phyloP scores from a whole-genome alignment of 495 filamentous ascomycete species.

The Aspergillus affinis region DNA sequence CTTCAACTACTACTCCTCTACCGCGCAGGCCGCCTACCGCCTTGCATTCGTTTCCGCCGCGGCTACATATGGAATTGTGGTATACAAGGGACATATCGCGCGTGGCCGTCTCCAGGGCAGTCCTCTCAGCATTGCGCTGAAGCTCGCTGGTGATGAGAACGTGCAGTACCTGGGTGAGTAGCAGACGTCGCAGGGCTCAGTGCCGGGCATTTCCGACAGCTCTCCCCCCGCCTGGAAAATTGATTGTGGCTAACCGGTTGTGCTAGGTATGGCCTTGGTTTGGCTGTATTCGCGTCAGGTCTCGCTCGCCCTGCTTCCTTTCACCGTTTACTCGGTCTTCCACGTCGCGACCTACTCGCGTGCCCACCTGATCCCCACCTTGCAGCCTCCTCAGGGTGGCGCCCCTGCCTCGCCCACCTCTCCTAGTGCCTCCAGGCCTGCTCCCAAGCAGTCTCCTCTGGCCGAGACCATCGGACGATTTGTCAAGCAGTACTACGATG shows the following conservation, averaged over 20 bases:
- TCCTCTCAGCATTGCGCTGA: slow-evolving; percentile 58
- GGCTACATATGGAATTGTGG: slow-evolving; percentile 94
- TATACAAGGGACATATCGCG: slow-evolving; percentile 96
- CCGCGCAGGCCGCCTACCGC: slow-evolving; percentile 82
- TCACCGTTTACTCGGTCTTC: slow-evolving; percentile 96
- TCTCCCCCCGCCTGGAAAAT: not conserved
- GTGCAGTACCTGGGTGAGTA: slow-evolving; percentile 92
- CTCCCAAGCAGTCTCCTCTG: slow-evolving; percentile 62
- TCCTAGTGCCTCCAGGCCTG: slow-evolving; percentile 49
- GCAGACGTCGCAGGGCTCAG: not conserved
- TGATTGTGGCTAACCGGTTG: slow-evolving; percentile 9
- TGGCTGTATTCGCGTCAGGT: slow-evolving; percentile 94
- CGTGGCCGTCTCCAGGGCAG: slow-evolving; percentile 63
- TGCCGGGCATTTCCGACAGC: not conserved
- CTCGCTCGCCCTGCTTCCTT: slow-evolving; percentile 85
- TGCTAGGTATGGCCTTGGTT: slow-evolving; percentile 83
- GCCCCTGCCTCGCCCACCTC: slow-evolving; percentile 57
- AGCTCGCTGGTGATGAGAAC: slow-evolving; percentile 84
- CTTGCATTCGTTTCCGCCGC: slow-evolving; percentile 85
- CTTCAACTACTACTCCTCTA: slow-evolving; percentile 73
- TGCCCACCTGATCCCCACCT: slow-evolving; percentile 53
- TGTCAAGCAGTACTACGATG: slow-evolving; percentile 97
- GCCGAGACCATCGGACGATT: slow-evolving; percentile 84
- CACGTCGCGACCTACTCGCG: slow-evolving; percentile 80
- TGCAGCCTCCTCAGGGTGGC: slow-evolving; percentile 40